Evolutionary conservation across 1,139 yeast species (phyloP), one percentile per base, ranked within the genome.

Genomic region (Saccharomycopsis hybrid): DNA sequence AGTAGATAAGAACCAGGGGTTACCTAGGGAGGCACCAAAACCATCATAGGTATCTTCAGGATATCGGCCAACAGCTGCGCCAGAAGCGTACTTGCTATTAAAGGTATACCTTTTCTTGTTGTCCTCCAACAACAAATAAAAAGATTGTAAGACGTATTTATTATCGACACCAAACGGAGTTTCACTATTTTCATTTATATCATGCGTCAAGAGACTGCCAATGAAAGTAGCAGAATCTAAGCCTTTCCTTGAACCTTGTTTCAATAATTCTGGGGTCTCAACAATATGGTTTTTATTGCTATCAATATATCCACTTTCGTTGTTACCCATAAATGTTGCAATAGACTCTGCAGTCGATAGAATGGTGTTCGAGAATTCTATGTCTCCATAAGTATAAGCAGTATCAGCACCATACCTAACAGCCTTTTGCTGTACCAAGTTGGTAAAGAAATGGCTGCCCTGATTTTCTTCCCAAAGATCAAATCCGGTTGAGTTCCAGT

Each of bases 41-140:
- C 97, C 97, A 65, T 90, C 85, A 64, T 90, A 90, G 8, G 84
- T 66, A 66, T 90, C 97, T 62, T 90, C 97, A 0, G 97, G 96
- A 61, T 90, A 90, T 60, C 97, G 72, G 1, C 97, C 97, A 41
- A 82, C 80, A 0, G 92, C 95, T 28, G 68, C 60, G 29, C 68
- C 67, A 53, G 60, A 62, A 2, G 71, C 70, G 9, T 37, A 43
- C 9, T 65, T 64, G 53, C 72, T 76, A 65, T 90, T 90, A 39
- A 90, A 76, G 1, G 95, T 94, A 63, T 85, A 89, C 50, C 92
- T 68, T 38, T 69, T 63, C 55, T 76, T 76, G 95, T 88, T 86
- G 56, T 82, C 85, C 43, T 72, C 67, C 2, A 82, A 73, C 63
- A 87, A 63, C 5, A 74, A 73, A 48, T 73, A 68, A 49, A 84